A percentile compares a stretch with the other conserved stretches of the same genome.
These are phyloP conservation scores for Trypanosoma congolense DNA, from an alignment of 208 protist species.

Conservation along the genomic window DNA sequence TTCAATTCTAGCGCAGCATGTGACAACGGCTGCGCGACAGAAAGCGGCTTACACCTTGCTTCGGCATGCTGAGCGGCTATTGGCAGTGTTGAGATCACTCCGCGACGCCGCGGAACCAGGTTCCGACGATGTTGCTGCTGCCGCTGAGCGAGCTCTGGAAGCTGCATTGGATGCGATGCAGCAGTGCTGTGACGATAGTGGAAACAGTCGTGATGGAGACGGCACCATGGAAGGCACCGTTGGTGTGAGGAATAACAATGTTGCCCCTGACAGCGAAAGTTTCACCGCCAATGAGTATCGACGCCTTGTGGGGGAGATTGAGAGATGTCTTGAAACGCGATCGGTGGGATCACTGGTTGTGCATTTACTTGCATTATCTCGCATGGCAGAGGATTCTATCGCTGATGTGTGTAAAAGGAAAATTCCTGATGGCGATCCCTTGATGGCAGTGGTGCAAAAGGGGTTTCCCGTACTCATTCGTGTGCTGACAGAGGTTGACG, in stretches of 20 bases:
- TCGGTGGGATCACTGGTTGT: constrained; percentile 30
- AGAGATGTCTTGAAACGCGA: constrained; percentile 30
- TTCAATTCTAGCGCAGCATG: constrained; percentile 7
- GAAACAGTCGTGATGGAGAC: neutral
- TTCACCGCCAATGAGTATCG: neutral
- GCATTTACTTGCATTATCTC: constrained; percentile 36
- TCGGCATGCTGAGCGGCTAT: constrained; percentile 1
- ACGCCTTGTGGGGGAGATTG: constrained; percentile 3
- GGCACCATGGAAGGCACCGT: too few relatives aligned
- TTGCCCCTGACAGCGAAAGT: neutral
- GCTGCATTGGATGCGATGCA: neutral
- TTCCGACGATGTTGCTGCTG: neutral
- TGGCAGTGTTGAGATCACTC: constrained; percentile 11
- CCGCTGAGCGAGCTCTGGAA: neutral
- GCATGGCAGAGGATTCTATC: neutral
- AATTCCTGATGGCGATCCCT: neutral
- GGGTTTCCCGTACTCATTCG: constrained; percentile 29
- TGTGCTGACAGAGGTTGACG: constrained; percentile 37
- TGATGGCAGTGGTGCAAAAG: neutral
- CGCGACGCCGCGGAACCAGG: neutral
- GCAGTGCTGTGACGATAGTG: constrained; percentile 7
- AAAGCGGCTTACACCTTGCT: constrained; percentile 4
- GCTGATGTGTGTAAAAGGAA: neutral
- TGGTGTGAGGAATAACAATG: neutral
- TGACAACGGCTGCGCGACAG: constrained; percentile 1